A percentile compares a stretch with the other conserved stretches of the same genome.
Evolutionary conservation across 108 stramenopile species (phyloP).

Genomic region (Cylindrotheca fusiformis): DNA sequence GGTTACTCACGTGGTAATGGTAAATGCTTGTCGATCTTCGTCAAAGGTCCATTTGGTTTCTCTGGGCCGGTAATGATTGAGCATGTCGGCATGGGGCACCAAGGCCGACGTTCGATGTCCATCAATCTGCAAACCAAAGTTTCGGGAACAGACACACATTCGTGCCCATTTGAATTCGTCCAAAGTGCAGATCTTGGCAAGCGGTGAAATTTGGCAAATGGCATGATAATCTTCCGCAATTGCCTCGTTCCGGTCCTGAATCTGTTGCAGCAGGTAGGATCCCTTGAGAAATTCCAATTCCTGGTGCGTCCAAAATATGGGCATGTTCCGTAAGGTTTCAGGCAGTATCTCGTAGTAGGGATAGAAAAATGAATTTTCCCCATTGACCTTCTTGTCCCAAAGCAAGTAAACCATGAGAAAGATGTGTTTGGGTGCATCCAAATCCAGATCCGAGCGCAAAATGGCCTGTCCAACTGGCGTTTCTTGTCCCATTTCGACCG

Average conservation of each 20-base stretch:
- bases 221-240: constrained; percentile 92
- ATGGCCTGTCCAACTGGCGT: constrained; percentile 88
- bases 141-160: constrained; percentile 96
- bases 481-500: constrained; percentile 99
- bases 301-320: constrained; percentile 93
- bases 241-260: constrained; percentile 74
- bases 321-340: constrained; percentile 89
- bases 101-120: constrained; percentile 94
- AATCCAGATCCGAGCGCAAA: constrained; percentile 65
- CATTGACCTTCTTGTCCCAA: constrained; percentile 85
- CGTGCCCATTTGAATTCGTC: constrained; percentile 99
- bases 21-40: constrained; percentile 94
- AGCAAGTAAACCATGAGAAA: constrained; percentile 96
- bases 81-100: constrained; percentile 99
- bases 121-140: constrained; percentile 96
- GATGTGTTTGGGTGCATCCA: constrained; percentile 99
- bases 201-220: constrained; percentile 85
- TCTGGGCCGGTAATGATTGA: constrained; percentile 98
- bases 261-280: constrained; percentile 83
- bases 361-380: constrained; percentile 87
- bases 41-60: constrained; percentile 99
- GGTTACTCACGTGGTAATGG: constrained; percentile 83
- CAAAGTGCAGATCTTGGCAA: constrained; percentile 71
- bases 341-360: constrained; percentile 98
- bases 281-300: constrained; percentile 87